Conservation (phyloP, 1,284 basidiomycete genomes). For the Fomitopsis schrenkii region DNA sequence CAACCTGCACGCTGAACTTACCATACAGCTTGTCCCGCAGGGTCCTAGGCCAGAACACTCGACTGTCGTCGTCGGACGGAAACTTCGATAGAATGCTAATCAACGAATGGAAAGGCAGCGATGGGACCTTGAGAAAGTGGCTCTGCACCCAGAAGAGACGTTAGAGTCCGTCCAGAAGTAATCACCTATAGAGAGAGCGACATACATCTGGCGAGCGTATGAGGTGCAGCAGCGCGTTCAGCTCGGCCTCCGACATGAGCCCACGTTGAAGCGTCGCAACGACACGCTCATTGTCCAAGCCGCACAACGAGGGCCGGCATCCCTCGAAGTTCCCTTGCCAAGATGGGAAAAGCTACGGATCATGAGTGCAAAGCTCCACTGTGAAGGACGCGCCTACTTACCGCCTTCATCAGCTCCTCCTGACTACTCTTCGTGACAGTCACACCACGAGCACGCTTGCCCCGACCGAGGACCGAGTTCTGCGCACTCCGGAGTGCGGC, state of each 20-base stretch:
- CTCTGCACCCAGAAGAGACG: constrained; percentile 41
- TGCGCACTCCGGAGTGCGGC: constrained; percentile 61
- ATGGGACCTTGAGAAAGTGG: constrained; percentile 79
- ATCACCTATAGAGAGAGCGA: constrained; percentile 3
- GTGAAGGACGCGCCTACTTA: constrained; percentile 31
- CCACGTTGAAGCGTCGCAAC: constrained; percentile 55
- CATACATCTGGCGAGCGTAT: constrained; percentile 73
- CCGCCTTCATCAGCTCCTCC: constrained; percentile 74
- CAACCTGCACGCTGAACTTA: constrained; percentile 29
- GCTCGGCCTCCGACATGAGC: constrained; percentile 59
- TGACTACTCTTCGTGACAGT: constrained; percentile 75
- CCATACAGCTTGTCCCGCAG: constrained; percentile 64
- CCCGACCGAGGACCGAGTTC: constrained; percentile 67
- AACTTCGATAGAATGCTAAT: constrained; percentile 72
- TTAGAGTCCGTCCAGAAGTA: neutral
- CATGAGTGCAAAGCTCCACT: neutral
- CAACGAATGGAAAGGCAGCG: constrained; percentile 71
- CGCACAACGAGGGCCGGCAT: constrained; percentile 57
- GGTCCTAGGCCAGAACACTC: constrained; percentile 61
- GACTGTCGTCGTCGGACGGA: constrained; percentile 65
- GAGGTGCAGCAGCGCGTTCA: constrained; percentile 59
- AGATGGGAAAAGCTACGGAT: constrained; percentile 61
- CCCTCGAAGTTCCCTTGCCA: constrained; percentile 77
- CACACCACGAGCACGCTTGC: constrained; percentile 71
- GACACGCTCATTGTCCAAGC: constrained; percentile 51